Evolutionary conservation across 768 basidiomycete species (phyloP).

Genomic region (Russula earlei): DNA sequence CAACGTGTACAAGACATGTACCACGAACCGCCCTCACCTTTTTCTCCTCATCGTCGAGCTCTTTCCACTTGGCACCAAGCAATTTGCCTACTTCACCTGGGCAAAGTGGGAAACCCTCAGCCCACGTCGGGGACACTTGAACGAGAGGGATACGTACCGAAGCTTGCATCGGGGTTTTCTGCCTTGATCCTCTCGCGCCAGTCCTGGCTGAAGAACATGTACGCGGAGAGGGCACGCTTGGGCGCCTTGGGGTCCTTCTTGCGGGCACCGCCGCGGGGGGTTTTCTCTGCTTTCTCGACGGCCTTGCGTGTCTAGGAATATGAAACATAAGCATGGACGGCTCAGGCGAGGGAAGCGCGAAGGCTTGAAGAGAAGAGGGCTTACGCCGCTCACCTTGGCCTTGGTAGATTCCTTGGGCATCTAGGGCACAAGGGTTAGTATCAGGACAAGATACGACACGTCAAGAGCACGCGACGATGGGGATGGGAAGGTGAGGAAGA

Average conservation of each 20-base stretch:
- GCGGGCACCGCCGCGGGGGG: slow-evolving; percentile 36
- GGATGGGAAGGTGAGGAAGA: slow-evolving; percentile 3
- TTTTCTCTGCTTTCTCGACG: slow-evolving; percentile 61
- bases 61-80: slow-evolving; percentile 96
- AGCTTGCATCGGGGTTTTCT: slow-evolving; percentile 91
- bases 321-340: slow-evolving; percentile 12
- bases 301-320: slow-evolving; percentile 52
- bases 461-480: slow-evolving; percentile 26
- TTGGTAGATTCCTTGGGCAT: slow-evolving; percentile 76
- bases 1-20: not conserved
- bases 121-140: slow-evolving; percentile 10
- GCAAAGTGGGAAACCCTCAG: slow-evolving; percentile 10
- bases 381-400: slow-evolving; percentile 46
- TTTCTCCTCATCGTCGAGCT: slow-evolving; percentile 84
- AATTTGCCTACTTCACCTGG: slow-evolving; percentile 89
- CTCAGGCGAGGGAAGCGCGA: slow-evolving; percentile 11
- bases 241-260: slow-evolving; percentile 81
- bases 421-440: slow-evolving; percentile 31
- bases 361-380: slow-evolving; percentile 10
- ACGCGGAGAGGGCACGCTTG: slow-evolving; percentile 90
- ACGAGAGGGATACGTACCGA: slow-evolving; percentile 45
- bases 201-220: slow-evolving; percentile 98
- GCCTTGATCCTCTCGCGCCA: slow-evolving; percentile 92
- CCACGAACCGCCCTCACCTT: slow-evolving; percentile 41
- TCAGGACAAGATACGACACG: slow-evolving; percentile 35